Evolutionary conservation across 257 asterid genomes (phyloP).

Genomic region (Echites panduratus): DNA sequence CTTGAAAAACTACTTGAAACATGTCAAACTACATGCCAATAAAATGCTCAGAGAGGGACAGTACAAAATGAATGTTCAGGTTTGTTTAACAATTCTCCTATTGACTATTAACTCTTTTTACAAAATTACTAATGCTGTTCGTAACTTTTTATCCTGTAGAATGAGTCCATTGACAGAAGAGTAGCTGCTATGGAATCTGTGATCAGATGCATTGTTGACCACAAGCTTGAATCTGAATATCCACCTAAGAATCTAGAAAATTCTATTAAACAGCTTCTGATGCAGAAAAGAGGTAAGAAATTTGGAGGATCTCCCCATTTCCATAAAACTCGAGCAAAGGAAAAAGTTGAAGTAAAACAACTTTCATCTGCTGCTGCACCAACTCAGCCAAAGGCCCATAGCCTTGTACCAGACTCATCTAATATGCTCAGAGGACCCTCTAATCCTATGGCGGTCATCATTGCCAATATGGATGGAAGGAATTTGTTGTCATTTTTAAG

Average conservation of each 20-base stretch:
- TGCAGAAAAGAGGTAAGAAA: slow-evolving; percentile 12
- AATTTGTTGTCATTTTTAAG: slow-evolving; percentile 4
- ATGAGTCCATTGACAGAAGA: slow-evolving; percentile 11
- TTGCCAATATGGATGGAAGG: slow-evolving; percentile 16
- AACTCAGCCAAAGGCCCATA: slow-evolving; percentile 7
- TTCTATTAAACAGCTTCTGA: slow-evolving; percentile 9
- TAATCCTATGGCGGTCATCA: slow-evolving; percentile 20
- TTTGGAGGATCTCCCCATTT: neutral
- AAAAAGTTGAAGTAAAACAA: slow-evolving; percentile 4
- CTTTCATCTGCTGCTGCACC: slow-evolving; percentile 1
- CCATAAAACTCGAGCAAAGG: neutral
- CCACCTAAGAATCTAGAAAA: slow-evolving; percentile 13
- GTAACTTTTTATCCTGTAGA: slow-evolving; percentile 12
- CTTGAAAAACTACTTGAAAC: slow-evolving; percentile 14
- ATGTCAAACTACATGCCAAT: neutral
- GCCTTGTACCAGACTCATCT: slow-evolving; percentile 2
- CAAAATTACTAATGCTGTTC: neutral
- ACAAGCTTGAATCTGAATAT: slow-evolving; percentile 21
- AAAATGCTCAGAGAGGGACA: neutral
- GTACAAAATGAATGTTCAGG: slow-evolving; percentile 5
- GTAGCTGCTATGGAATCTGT: slow-evolving; percentile 20
- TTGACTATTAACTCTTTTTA: slow-evolving; percentile 1
- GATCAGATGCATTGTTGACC: slow-evolving; percentile 18
- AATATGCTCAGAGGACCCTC: neutral
- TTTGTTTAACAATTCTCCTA: slow-evolving; percentile 6